phyloP scores from a whole-genome alignment of 805 yeast species.

The Schizosaccharomyces lindneri region DNA sequence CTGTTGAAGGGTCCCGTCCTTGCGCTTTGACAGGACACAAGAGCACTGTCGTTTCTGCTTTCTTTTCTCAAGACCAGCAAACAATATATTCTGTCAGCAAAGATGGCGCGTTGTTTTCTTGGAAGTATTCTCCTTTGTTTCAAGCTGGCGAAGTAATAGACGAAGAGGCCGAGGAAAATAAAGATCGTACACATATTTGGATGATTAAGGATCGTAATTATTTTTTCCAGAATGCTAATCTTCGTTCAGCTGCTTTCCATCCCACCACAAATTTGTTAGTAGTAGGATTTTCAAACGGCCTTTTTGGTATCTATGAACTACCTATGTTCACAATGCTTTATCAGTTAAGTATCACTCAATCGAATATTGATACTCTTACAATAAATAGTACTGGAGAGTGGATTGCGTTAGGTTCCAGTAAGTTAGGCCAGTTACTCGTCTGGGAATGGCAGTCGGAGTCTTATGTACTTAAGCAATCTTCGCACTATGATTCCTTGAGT shows the following conservation, averaged over 20 bases:
- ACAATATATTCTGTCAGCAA: constrained; percentile 72
- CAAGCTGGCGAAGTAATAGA: constrained; percentile 25
- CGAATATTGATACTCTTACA: constrained; percentile 58
- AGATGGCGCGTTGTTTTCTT: constrained; percentile 80
- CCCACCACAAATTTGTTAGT: constrained; percentile 43
- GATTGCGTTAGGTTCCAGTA: constrained; percentile 83
- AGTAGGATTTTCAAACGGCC: constrained; percentile 75
- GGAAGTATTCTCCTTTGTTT: constrained; percentile 51
- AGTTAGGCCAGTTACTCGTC: constrained; percentile 76
- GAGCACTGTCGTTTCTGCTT: constrained; percentile 68
- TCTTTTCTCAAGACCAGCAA: constrained; percentile 71
- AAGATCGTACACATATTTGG: constrained; percentile 25
- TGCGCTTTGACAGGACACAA: constrained; percentile 80
- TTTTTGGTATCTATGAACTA: constrained; percentile 70
- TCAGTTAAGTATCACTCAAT: constrained; percentile 75
- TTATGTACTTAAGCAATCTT: constrained; percentile 83
- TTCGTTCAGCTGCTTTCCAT: constrained; percentile 69
- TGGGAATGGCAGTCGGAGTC: constrained; percentile 99
- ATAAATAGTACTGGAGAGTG: constrained; percentile 79
- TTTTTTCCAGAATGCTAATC: constrained; percentile 43
- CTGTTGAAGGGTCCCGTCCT: constrained; percentile 50
- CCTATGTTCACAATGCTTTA: constrained; percentile 62
- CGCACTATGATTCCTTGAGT: constrained; percentile 81
- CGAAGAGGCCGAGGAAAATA: constrained; percentile 18
- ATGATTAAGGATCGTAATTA: constrained; percentile 54